Base-by-base conservation (phyloP, 1,284 basidiomycete species). In the Gomphus bonarii region DNA sequence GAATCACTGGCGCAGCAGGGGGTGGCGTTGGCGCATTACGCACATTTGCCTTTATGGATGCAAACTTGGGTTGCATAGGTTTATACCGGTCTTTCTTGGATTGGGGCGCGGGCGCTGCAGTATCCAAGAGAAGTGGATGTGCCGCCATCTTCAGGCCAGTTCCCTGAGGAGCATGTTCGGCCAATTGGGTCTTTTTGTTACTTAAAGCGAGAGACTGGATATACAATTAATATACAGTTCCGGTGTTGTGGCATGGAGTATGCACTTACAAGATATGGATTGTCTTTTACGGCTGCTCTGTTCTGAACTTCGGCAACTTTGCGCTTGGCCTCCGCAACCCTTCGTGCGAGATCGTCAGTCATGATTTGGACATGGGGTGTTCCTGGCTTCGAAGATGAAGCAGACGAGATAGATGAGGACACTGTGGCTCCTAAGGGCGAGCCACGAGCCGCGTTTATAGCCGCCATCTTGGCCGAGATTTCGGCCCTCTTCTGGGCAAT, bases 11-110 rank as follows among this genome's bases (percentile, higher is more conserved):
- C 64, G 63, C 75, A 73, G 12, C 70, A 63, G 30, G 73, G 63
- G 6, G 63, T 68, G 12, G 78, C 72, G 0, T 74, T 67, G 3
- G 77, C 72, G 0, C 76, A 71, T 1, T 82, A 76, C 6, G 78
- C 73, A 4, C 82, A 79, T 0, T 82, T 76, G 9, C 84, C 74
- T 88, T 93, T 70, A 95, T 93, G 3, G 91, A 91, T 0, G 92
- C 88, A 69, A 97, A 97, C 70, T 97, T 97, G 55, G 94, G 94
- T 62, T 93, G 91, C 92, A 97, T 97, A 8, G 94, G 91, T 68
- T 93, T 95, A 72, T 95, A 95, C 59, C 87, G 75, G 67, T 93
- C 89, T 68, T 92, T 93, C 70, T 88, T 91, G 35, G 82, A 84
- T 66, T 88, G 85, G 0, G 82, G 77, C 1, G 75, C 67, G 0